Conservation (phyloP, 2,329 filamentous ascomycete species). For the Pleoardoris graminearum region DNA sequence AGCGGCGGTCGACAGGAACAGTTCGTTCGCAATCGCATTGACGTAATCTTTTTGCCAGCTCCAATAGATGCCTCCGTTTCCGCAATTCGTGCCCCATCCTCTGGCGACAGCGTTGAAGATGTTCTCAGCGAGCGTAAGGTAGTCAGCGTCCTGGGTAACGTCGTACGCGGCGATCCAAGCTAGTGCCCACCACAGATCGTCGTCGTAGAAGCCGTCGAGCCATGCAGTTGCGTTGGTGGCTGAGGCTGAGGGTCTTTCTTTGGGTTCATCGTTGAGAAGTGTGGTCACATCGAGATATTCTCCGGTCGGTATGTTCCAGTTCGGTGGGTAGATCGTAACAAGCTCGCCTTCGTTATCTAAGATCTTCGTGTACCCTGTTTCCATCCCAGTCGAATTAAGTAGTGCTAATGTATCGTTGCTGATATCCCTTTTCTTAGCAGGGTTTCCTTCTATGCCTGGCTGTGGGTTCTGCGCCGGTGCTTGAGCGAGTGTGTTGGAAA, state of each 20-base stretch:
- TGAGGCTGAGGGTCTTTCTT: constrained; percentile 12
- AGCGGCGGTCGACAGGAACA: constrained; percentile 59
- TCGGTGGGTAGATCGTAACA: constrained; percentile 21
- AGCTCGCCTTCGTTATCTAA: constrained; percentile 22
- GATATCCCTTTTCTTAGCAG: constrained; percentile 9
- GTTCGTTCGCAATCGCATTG: constrained; percentile 61
- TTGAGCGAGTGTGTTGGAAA: constrained; percentile 49
- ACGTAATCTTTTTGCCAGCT: constrained; percentile 51
- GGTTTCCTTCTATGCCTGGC: constrained; percentile 27
- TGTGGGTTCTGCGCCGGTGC: constrained; percentile 39
- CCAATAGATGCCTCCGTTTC: constrained; percentile 56
- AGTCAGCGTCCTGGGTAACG: constrained; percentile 50
- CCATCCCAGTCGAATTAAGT: constrained; percentile 10
- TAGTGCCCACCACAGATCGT: constrained; percentile 56
- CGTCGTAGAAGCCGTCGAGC: constrained; percentile 55
- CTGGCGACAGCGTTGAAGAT: constrained; percentile 55
- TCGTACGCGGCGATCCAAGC: constrained; percentile 61
- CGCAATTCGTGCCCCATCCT: constrained; percentile 46
- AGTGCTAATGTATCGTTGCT: constrained; percentile 15
- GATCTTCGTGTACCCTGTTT: constrained; percentile 28
- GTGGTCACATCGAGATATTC: constrained; percentile 17
- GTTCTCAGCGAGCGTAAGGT: constrained; percentile 52
- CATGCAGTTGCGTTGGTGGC: constrained; percentile 34
- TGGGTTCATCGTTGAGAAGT: constrained; percentile 11
- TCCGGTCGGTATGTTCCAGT: constrained; percentile 21